Percentiles rank a stretch among this genome's conserved stretches.
Evolutionary conservation across 1,139 yeast genomes (phyloP).

Genomic region (Starmera stellimalicola): DNA sequence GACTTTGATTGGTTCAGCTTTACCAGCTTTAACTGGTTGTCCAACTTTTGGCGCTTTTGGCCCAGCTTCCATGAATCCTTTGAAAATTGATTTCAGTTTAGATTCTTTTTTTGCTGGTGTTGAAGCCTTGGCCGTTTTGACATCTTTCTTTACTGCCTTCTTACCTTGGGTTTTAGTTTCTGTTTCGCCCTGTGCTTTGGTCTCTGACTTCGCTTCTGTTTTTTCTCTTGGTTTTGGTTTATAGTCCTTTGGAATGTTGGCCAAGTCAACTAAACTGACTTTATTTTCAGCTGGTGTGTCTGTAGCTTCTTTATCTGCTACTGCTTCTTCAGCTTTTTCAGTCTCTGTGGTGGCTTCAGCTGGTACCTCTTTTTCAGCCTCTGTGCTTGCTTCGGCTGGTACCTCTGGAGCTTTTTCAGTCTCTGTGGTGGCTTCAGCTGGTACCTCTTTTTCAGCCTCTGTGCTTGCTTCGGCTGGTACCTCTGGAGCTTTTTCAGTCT

Average conservation of each 20-base stretch:
- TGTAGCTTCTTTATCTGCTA: too few relatives aligned
- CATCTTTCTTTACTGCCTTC: neutral
- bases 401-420: too few relatives aligned
- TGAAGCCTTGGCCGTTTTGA: neutral
- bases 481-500: neutral
- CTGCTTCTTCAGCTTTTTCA: too few relatives aligned
- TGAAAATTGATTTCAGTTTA: conserved; percentile 1
- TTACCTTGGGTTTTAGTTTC: neutral
- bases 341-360: too few relatives aligned
- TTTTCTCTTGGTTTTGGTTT: neutral
- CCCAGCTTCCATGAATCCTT: conserved; percentile 2
- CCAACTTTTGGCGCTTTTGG: conserved; percentile 2
- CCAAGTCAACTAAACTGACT: neutral
- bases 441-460: neutral
- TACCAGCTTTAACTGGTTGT: neutral
- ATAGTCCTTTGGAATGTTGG: neutral
- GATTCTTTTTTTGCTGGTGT: conserved; percentile 1
- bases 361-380: neutral
- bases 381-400: too few relatives aligned
- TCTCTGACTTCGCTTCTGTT: neutral
- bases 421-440: too few relatives aligned
- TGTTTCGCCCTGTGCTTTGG: neutral
- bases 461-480: neutral
- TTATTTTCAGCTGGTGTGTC: neutral
- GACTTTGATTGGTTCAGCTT: neutral